A percentile compares a stretch with the other conserved stretches of the same genome.
Conservation (phyloP, 305 asterid genomes). For the Fraxinus baroniana region DNA sequence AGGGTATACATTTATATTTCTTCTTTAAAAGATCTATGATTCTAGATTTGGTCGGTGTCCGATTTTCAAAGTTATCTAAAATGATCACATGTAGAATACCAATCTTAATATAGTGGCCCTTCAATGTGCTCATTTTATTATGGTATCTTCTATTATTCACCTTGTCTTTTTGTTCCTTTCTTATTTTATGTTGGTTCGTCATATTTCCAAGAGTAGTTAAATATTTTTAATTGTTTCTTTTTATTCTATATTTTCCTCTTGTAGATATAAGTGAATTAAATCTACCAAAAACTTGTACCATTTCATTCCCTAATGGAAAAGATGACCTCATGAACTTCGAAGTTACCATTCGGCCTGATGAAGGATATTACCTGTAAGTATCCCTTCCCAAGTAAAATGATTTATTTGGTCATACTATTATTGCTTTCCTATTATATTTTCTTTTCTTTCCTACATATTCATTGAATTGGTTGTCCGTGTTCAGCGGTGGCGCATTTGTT, state of each 20-base stretch:
- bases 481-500: constrained; percentile 75
- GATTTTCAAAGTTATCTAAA: background rate
- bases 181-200: background rate
- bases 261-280: constrained; percentile 87
- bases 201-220: background rate
- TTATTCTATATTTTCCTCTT: constrained; percentile 20
- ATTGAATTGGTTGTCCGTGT: constrained; percentile 24
- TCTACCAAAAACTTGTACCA: constrained; percentile 81
- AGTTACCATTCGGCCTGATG: constrained; percentile 93
- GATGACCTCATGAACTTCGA: constrained; percentile 97
- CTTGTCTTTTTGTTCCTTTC: background rate
- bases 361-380: constrained; percentile 83
- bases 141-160: background rate
- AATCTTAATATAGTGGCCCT: constrained; percentile 4
- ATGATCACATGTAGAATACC: background rate
- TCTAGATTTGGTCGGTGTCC: background rate
- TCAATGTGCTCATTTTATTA: background rate
- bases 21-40: background rate
- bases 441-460: constrained; percentile 6
- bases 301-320: constrained; percentile 86
- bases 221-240: constrained; percentile 4
- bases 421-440: background rate
- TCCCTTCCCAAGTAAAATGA: background rate
- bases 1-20: background rate
- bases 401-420: background rate